phyloP scores from a whole-genome alignment of 257 asterid species.

The Petunia secreta region DNA sequence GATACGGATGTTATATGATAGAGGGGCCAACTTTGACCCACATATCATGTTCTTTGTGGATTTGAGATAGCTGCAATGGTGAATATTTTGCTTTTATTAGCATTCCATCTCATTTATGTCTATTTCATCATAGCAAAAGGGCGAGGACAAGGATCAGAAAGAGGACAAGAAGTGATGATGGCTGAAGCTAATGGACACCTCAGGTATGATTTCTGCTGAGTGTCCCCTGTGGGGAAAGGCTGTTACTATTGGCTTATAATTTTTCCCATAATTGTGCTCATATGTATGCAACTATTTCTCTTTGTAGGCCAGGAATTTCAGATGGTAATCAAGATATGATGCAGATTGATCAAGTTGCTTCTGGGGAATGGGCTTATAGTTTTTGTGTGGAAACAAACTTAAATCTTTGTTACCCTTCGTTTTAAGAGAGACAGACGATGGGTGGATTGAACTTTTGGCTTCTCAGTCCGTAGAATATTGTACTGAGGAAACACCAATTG shows the following conservation, averaged over 20 bases:
- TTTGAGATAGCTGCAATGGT: not conserved
- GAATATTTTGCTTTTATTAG: not conserved
- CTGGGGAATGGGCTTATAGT: not conserved
- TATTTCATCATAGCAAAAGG: slow-evolving; percentile 20
- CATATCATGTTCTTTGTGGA: slow-evolving; percentile 1
- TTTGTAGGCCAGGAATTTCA: not conserved
- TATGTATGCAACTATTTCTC: not conserved
- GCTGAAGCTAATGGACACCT: not conserved
- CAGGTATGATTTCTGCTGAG: not conserved
- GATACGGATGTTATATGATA: not conserved
- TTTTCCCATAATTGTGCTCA: not conserved
- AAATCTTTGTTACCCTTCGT: not conserved
- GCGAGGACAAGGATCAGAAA: not conserved
- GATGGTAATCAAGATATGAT: slow-evolving; percentile 11
- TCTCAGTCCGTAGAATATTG: not conserved
- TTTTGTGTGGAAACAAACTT: not conserved
- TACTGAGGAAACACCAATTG: not conserved
- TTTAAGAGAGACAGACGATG: too few species aligned
- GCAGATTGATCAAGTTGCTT: not conserved
- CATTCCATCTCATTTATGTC: not conserved
- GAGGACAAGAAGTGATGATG: slow-evolving; percentile 15
- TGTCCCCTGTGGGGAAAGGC: not conserved
- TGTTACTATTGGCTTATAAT: not conserved
- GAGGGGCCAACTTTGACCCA: not conserved
- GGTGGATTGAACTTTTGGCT: not conserved